Conservation (phyloP, 495 filamentous ascomycete genomes). For the Pyronema domesticum region DNA sequence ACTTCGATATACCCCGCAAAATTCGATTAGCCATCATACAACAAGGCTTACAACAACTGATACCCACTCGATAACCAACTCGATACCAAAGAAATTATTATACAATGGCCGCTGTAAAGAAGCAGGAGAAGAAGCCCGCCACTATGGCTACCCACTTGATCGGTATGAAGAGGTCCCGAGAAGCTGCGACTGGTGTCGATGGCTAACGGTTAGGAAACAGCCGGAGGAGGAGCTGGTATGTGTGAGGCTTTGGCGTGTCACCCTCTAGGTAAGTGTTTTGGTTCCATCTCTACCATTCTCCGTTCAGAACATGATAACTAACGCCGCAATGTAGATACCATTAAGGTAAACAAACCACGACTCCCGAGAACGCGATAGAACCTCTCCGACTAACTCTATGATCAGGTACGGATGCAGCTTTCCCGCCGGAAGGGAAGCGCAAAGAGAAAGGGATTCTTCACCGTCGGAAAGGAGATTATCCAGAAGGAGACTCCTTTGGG, state of each 20-base stretch:
- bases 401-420: slow-evolving; percentile 97
- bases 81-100: too few species aligned
- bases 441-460: slow-evolving; percentile 72
- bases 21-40: background rate
- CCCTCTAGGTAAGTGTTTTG: slow-evolving; percentile 55
- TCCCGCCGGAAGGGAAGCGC: slow-evolving; percentile 64
- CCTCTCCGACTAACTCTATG: background rate
- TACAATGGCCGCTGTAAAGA: too few species aligned
- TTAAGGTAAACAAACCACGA: slow-evolving; percentile 1
- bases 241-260: slow-evolving; percentile 98
- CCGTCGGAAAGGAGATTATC: slow-evolving; percentile 74
- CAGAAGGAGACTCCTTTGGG: slow-evolving; percentile 75
- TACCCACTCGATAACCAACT: too few species aligned
- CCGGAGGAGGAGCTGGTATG: slow-evolving; percentile 95
- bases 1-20: background rate
- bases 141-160: slow-evolving; percentile 86
- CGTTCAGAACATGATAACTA: background rate
- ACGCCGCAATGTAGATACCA: slow-evolving; percentile 7
- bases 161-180: slow-evolving; percentile 36
- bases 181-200: background rate
- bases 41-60: too few species aligned
- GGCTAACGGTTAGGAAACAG: slow-evolving; percentile 34
- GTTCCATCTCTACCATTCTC: background rate
- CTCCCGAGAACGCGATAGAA: background rate
- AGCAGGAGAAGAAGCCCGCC: slow-evolving; percentile 56